These are phyloP conservation scores for Emericellopsis cladophorae DNA, from an alignment of 2,329 filamentous ascomycete genomes.

Conservation along the genomic window DNA sequence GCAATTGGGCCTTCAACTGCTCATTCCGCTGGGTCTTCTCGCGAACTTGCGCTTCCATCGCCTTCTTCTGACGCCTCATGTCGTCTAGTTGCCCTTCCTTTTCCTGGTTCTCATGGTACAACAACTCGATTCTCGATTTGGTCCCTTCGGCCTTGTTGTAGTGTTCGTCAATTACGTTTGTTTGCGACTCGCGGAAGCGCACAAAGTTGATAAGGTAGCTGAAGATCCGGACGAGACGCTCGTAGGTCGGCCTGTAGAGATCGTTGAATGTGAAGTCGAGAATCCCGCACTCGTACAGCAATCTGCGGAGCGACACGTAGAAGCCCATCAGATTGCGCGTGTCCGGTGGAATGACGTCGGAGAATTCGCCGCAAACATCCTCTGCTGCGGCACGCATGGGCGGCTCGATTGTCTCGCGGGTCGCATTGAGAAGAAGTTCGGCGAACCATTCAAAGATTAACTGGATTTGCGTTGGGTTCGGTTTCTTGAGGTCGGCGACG, in stretches of 20 bases:
- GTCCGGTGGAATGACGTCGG: slow-evolving; percentile 75
- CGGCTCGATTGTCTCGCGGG: slow-evolving; percentile 83
- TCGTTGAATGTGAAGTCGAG: slow-evolving; percentile 90
- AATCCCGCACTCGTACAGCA: slow-evolving; percentile 81
- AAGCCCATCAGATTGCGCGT: slow-evolving; percentile 94
- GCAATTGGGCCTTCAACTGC: slow-evolving; percentile 68
- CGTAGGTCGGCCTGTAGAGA: slow-evolving; percentile 80
- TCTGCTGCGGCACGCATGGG: slow-evolving; percentile 89
- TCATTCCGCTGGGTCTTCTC: slow-evolving; percentile 82
- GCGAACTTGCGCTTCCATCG: slow-evolving; percentile 68
- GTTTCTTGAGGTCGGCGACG: slow-evolving; percentile 79
- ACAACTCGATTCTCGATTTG: slow-evolving; percentile 74
- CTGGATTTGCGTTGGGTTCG: slow-evolving; percentile 87
- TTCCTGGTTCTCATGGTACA: slow-evolving; percentile 78
- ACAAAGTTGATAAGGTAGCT: slow-evolving; percentile 99
- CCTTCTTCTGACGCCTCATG: slow-evolving; percentile 66
- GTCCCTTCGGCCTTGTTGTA: slow-evolving; percentile 83
- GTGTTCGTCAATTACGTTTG: slow-evolving; percentile 78
- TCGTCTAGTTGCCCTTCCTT: slow-evolving; percentile 70
- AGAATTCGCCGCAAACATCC: slow-evolving; percentile 71
- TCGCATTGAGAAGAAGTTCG: slow-evolving; percentile 85
- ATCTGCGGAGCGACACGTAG: slow-evolving; percentile 67
- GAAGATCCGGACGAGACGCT: slow-evolving; percentile 86
- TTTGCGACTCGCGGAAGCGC: slow-evolving; percentile 88
- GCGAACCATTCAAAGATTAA: slow-evolving; percentile 98